phyloP scores from a whole-genome alignment of 345 rosid genomes.

The Eucalyptus pauciflora region DNA sequence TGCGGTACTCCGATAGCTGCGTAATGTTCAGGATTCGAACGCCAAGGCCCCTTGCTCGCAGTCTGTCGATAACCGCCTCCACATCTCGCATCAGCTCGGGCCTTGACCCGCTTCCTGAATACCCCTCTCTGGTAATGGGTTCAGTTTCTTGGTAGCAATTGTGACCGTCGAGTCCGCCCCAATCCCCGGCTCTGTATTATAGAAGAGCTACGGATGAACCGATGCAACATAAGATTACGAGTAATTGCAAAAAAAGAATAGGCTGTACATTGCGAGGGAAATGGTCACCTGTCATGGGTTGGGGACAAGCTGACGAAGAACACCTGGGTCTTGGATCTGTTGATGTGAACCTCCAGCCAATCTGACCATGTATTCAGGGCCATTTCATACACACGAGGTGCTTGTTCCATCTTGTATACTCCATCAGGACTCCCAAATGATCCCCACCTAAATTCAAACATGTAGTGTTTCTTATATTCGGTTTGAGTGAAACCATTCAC shows the following conservation, averaged over 20 bases:
- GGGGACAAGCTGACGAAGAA: slow-evolving; percentile 85
- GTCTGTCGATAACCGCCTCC: slow-evolving; percentile 15
- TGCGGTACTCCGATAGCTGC: slow-evolving; percentile 57
- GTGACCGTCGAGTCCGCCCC: slow-evolving; percentile 40
- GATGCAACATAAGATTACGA: not conserved
- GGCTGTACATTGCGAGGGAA: not conserved
- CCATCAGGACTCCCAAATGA: slow-evolving; percentile 50
- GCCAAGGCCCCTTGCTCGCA: slow-evolving; percentile 31
- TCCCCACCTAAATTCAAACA: slow-evolving; percentile 43
- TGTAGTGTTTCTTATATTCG: not conserved
- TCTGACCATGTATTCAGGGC: slow-evolving; percentile 66
- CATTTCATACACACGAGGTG: slow-evolving; percentile 64
- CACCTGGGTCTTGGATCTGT: slow-evolving; percentile 44
- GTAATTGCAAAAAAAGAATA: not conserved
- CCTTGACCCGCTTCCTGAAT: slow-evolving; percentile 28
- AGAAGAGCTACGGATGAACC: not conserved
- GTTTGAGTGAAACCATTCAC: not conserved
- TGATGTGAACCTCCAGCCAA: slow-evolving; percentile 66
- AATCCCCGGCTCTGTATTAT: slow-evolving; percentile 40
- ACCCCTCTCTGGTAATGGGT: slow-evolving; percentile 34
- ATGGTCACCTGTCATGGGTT: slow-evolving; percentile 56
- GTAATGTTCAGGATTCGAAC: slow-evolving; percentile 59
- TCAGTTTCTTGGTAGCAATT: slow-evolving; percentile 54
- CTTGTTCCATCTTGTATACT: slow-evolving; percentile 45
- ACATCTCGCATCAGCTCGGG: slow-evolving; percentile 37